Percentiles rank a stretch among this genome's conserved stretches.
phyloP scores from a whole-genome alignment of 805 yeast genomes.

The Saccharomycopsis sp. region DNA sequence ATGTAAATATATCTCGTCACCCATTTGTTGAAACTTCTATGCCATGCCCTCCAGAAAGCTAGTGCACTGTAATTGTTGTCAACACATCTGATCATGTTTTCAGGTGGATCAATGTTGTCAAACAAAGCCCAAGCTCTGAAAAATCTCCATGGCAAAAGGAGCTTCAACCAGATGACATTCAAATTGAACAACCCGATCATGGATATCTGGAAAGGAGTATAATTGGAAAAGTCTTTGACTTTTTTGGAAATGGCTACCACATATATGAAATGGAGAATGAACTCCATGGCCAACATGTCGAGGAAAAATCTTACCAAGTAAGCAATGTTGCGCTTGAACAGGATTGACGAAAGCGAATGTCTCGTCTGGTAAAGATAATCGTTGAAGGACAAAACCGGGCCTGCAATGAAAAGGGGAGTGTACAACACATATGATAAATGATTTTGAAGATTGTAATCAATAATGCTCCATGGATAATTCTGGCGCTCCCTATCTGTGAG shows the following conservation, averaged over 20 bases:
- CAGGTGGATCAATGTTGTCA: slow-evolving; percentile 96
- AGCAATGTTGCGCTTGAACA: slow-evolving; percentile 38
- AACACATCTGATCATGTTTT: slow-evolving; percentile 94
- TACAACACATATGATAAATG: slow-evolving; percentile 72
- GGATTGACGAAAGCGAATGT: slow-evolving; percentile 44
- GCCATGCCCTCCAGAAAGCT: slow-evolving; percentile 99
- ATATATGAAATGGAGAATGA: slow-evolving; percentile 75
- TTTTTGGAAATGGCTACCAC: slow-evolving; percentile 89
- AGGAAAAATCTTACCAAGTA: slow-evolving; percentile 63
- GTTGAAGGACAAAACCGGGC: slow-evolving; percentile 89
- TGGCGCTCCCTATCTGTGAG: slow-evolving; percentile 57
- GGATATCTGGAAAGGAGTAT: slow-evolving; percentile 85
- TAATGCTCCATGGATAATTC: slow-evolving; percentile 48
- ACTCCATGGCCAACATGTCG: slow-evolving; percentile 83
- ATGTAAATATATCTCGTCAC: slow-evolving; percentile 79
- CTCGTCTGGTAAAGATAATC: slow-evolving; percentile 76
- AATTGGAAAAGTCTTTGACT: slow-evolving; percentile 67
- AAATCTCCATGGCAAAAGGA: slow-evolving; percentile 91
- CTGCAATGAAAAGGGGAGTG: slow-evolving; percentile 88
- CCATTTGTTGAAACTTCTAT: slow-evolving; percentile 87
- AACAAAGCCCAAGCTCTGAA: slow-evolving; percentile 86
- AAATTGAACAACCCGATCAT: slow-evolving; percentile 91
- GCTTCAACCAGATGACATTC: slow-evolving; percentile 86
- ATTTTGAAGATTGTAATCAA: slow-evolving; percentile 54
- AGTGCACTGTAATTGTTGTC: slow-evolving; percentile 86